Evolutionary conservation across 495 filamentous ascomycete species (phyloP), one percentile per base, ranked within the genome.

Genomic region (Hypoxylon lenormandii): DNA sequence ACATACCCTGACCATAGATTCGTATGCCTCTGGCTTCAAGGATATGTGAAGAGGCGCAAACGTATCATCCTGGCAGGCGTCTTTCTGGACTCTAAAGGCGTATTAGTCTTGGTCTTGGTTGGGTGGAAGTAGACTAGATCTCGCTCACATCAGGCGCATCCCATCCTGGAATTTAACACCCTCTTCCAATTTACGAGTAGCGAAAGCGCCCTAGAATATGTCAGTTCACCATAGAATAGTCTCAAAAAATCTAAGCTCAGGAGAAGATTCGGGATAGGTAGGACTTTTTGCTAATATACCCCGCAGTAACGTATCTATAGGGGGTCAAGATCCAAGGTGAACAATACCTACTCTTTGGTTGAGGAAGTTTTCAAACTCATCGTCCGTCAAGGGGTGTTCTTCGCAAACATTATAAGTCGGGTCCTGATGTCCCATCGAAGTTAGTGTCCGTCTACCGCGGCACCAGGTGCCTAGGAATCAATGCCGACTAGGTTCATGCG

Each of bases 331-430:
- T 26, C 23, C 5, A 26, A 26, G 23, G 5, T 21, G 11, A 59
- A 23, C 19, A 23, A 18, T 13, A 73, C 82, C 60, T 74, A 85
- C 84, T 67, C 75, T 72, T 30, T 76, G 82, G 33, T 80, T 74
- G 3, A 86, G 70, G 52, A 82, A 87, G 69, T 87, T 87, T 23
- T 80, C 75, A 70, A 86, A 86, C 53, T 87, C 84, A 75, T 84
- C 82, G 26, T 56, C 73, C 36, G 76, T 82, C 72, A 80, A 76
- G 62, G 63, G 58, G 72, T 86, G 83, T 55, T 85, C 80, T 57
- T 86, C 85, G 23, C 77, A 58, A 0, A 72, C 76, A 66, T 86
- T 83, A 63, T 74, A 75, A 10, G 54, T 47, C 16, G 80, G 70
- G 55, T 84, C 80, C 82, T 81, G 56, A 47, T 23, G 11, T 36